phyloP scores from a whole-genome alignment of 176 grass and related monocot genomes.

The Hyparrhenia diplandra region DNA sequence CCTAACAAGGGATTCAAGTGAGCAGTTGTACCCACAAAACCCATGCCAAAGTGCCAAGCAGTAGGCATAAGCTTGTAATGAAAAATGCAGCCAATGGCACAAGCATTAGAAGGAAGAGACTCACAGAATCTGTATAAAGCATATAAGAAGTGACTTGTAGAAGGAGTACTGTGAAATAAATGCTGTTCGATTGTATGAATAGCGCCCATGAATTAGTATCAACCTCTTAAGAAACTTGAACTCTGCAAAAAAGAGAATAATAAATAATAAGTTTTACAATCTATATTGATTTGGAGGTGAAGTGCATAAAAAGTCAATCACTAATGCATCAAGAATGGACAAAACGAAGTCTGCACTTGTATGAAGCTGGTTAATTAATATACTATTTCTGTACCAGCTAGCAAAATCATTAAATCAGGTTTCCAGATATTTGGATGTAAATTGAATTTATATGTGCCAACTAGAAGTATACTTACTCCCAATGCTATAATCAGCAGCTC shows the following conservation, averaged over 20 bases:
- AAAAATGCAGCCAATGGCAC: slow-evolving; percentile 8
- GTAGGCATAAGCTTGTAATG: slow-evolving; percentile 4
- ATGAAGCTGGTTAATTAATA: not conserved
- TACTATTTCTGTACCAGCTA: not conserved
- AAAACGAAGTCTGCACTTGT: not conserved
- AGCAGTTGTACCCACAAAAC: slow-evolving; percentile 10
- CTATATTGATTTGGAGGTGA: not conserved
- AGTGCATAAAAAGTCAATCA: not conserved
- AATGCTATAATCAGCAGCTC: slow-evolving; percentile 93
- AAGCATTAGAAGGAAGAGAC: slow-evolving; percentile 10
- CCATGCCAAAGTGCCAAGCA: not conserved
- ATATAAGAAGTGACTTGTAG: slow-evolving; percentile 90
- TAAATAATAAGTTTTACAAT: not conserved
- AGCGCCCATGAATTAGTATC: slow-evolving; percentile 93
- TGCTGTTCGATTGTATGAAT: slow-evolving; percentile 87
- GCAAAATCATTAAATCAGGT: not conserved
- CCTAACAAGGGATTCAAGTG: slow-evolving; percentile 36
- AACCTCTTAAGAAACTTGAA: slow-evolving; percentile 90
- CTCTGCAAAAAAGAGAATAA: slow-evolving; percentile 49
- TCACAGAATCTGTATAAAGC: slow-evolving; percentile 96
- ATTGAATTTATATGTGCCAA: not conserved
- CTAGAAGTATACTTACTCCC: slow-evolving; percentile 56
- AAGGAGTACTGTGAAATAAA: slow-evolving; percentile 98
- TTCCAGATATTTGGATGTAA: not conserved
- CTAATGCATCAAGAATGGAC: not conserved